These are phyloP conservation scores for Tephrocybe sp. DNA, from an alignment of 768 basidiomycete genomes.

Conservation along the genomic window DNA sequence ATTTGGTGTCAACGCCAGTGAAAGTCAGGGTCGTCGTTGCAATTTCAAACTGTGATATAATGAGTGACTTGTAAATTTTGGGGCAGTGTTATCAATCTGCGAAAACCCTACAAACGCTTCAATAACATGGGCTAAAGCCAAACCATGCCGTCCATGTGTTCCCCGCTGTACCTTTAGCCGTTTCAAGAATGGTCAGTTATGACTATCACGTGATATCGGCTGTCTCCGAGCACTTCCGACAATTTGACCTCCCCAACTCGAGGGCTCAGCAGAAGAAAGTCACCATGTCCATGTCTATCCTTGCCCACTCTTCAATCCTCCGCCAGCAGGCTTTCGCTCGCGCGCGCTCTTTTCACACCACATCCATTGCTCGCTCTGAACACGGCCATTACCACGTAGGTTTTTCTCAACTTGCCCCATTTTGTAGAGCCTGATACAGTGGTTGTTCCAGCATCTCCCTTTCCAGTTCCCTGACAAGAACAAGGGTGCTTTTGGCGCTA, in stretches of 20 bases:
- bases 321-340: conserved; percentile 38
- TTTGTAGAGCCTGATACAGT: not conserved
- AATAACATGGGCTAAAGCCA: too few species aligned
- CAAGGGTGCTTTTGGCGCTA: conserved; percentile 48
- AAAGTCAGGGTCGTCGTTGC: too few species aligned
- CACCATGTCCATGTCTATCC: conserved; percentile 40
- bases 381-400: conserved; percentile 62
- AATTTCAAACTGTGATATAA: too few species aligned
- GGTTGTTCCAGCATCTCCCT: conserved; percentile 47
- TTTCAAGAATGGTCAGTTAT: not conserved
- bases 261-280: too few species aligned
- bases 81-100: too few species aligned
- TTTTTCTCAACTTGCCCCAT: not conserved
- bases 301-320: conserved; percentile 38
- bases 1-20: too few species aligned
- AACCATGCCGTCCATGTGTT: too few species aligned
- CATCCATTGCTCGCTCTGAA: conserved; percentile 42
- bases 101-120: too few species aligned
- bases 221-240: conserved; percentile 17
- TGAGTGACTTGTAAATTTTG: too few species aligned
- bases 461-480: conserved; percentile 54
- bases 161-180: too few species aligned
- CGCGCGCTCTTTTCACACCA: conserved; percentile 38
- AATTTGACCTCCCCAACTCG: too few species aligned
- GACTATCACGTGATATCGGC: conserved; percentile 8